Evolutionary conservation across 75 land plant genomes (phyloP).

Genomic region (Cunninghamia lanceolata): DNA sequence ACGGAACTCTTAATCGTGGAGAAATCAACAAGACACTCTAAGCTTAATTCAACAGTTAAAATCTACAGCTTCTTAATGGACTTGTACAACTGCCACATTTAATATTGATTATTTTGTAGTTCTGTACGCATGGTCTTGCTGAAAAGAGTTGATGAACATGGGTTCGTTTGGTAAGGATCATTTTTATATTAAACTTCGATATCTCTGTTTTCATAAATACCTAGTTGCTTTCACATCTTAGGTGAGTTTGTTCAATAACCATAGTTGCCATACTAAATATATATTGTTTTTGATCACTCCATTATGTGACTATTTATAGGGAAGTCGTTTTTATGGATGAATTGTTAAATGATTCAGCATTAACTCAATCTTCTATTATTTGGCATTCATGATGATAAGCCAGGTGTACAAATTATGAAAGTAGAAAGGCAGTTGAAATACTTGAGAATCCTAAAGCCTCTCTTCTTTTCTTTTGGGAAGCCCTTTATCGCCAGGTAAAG

Average conservation of each 20-base stretch:
- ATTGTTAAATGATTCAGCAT: neutral
- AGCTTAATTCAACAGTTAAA: neutral
- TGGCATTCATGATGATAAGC: too few relatives aligned
- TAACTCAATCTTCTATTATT: too few relatives aligned
- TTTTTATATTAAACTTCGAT: neutral
- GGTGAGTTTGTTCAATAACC: neutral
- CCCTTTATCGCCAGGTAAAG: constrained; percentile 78
- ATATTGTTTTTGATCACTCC: neutral
- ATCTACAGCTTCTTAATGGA: neutral
- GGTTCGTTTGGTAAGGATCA: constrained; percentile 90
- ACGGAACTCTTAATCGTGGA: neutral
- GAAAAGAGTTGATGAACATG: constrained; percentile 84
- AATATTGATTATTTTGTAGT: constrained; percentile 29
- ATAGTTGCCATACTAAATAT: neutral
- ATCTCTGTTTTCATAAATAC: neutral
- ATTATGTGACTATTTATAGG: neutral
- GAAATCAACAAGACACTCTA: neutral
- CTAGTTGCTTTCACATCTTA: neutral
- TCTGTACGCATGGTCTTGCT: constrained; percentile 89
- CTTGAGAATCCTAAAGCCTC: constrained; percentile 82
- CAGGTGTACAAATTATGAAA: too few relatives aligned
- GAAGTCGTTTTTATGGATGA: constrained; percentile 2
- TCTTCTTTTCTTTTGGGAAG: constrained; percentile 89
- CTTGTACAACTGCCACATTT: neutral
- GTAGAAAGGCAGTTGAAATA: too few relatives aligned